Percentiles rank a stretch among this genome's conserved stretches.
phyloP scores from a whole-genome alignment of 257 asterid genomes.

The Lavandula angustifolia region DNA sequence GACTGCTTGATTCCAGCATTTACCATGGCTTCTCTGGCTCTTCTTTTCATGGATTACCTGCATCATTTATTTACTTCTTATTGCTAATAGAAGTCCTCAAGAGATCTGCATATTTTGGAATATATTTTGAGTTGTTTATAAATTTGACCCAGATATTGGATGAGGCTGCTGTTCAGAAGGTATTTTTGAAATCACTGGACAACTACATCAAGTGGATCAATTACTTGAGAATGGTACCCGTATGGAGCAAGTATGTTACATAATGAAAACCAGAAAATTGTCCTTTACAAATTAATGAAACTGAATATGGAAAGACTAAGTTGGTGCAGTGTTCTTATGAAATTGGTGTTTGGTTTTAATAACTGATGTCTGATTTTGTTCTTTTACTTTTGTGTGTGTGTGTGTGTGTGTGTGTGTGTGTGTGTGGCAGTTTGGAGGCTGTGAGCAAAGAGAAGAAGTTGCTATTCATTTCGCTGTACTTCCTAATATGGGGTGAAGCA shows the following conservation, averaged over 20 bases:
- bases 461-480: slow-evolving; percentile 75
- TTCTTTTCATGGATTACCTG: background rate
- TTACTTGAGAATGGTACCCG: slow-evolving; percentile 79
- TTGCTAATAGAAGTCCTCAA: slow-evolving; percentile 20
- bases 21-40: background rate
- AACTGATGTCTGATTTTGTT: background rate
- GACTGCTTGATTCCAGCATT: background rate
- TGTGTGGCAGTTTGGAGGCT: slow-evolving; percentile 72
- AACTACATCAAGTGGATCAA: slow-evolving; percentile 92
- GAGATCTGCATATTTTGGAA: slow-evolving; percentile 15
- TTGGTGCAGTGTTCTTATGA: slow-evolving; percentile 23
- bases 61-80: slow-evolving; percentile 14
- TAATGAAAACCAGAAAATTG: background rate
- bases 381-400: slow-evolving; percentile 19
- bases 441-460: slow-evolving; percentile 91
- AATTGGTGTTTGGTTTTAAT: slow-evolving; percentile 12
- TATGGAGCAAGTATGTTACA: slow-evolving; percentile 90
- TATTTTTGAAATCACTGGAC: slow-evolving; percentile 88
- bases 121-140: slow-evolving; percentile 30
- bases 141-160: slow-evolving; percentile 71
- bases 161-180: slow-evolving; percentile 89
- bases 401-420: too few relatives aligned
- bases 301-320: slow-evolving; percentile 12
- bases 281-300: slow-evolving; percentile 22
- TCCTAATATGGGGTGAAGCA: slow-evolving; percentile 98